Evolutionary conservation across 192 early-diverging fungal genomes (phyloP).

Genomic region (Coemansia sp.): DNA sequence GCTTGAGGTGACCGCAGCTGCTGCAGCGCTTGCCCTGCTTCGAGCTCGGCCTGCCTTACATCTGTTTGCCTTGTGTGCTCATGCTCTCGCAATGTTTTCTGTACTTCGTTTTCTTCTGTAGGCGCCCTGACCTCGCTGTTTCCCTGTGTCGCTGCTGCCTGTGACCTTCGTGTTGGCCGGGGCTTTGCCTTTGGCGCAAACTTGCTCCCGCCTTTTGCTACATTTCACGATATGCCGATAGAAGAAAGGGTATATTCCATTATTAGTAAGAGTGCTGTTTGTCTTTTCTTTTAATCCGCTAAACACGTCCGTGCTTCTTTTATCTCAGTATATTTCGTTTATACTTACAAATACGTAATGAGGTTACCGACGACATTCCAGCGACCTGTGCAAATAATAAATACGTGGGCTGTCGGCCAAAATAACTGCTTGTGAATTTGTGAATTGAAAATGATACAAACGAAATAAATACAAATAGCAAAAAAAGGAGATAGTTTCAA

Average conservation of each 20-base stretch:
- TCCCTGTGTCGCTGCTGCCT: background rate
- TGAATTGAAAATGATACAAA: background rate
- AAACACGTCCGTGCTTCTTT: background rate
- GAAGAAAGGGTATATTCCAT: background rate
- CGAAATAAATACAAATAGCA: background rate
- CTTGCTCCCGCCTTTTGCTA: conserved; percentile 40
- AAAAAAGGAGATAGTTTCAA: background rate
- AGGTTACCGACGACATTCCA: conserved; percentile 31
- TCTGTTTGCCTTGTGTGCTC: background rate
- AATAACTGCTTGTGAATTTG: background rate
- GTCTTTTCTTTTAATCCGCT: background rate
- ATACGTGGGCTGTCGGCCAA: background rate
- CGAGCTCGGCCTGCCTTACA: conserved; percentile 7
- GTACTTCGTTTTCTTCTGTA: background rate
- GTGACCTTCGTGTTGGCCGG: conserved; percentile 10
- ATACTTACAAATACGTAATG: conserved; percentile 39
- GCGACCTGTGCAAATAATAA: background rate
- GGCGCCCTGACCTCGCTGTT: conserved; percentile 5
- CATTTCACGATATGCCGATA: background rate
- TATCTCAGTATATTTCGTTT: background rate
- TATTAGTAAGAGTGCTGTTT: background rate
- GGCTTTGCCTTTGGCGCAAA: conserved; percentile 48
- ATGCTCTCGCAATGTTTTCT: background rate
- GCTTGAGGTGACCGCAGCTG: conserved; percentile 11
- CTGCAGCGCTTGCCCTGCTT: conserved; percentile 7